Percentiles rank a stretch among this genome's conserved stretches.
Evolutionary conservation across 1,284 basidiomycete species (phyloP).

Genomic region (Moesziomyces parantarcticus): DNA sequence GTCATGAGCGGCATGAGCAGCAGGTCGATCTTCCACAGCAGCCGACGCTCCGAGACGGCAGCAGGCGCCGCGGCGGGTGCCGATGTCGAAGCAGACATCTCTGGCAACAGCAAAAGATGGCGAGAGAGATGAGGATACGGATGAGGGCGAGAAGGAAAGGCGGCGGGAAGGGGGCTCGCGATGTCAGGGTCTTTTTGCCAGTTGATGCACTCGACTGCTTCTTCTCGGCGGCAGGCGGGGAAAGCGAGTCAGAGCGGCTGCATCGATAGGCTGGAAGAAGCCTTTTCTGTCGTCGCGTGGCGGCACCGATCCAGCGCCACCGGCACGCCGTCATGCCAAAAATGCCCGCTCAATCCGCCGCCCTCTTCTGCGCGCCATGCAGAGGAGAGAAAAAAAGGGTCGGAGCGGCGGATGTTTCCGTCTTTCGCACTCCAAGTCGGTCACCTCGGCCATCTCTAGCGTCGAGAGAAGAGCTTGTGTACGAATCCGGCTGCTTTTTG

Average conservation of each 20-base stretch:
- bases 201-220: too few species aligned
- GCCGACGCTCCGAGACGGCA: constrained; percentile 36
- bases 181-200: too few species aligned
- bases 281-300: too few species aligned
- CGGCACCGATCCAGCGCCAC: too few species aligned
- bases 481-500: too few species aligned
- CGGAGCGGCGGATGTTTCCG: neutral
- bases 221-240: too few species aligned
- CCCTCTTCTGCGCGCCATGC: neutral
- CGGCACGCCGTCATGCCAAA: too few species aligned
- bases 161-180: neutral
- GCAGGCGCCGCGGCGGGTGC: neutral
- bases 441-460: neutral
- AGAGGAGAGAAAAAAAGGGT: neutral
- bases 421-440: too few species aligned
- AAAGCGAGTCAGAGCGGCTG: too few species aligned
- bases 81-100: neutral
- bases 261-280: too few species aligned
- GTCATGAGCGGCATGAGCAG: constrained; percentile 70
- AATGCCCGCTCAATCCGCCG: neutral
- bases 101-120: neutral
- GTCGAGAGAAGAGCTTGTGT: too few species aligned
- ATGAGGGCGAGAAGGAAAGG: neutral
- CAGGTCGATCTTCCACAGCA: constrained; percentile 52
- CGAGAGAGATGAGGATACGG: too few species aligned